Evolutionary conservation across 768 basidiomycete species (phyloP), one percentile per base, ranked within the genome.

Genomic region (Leccinum sublutescens): DNA sequence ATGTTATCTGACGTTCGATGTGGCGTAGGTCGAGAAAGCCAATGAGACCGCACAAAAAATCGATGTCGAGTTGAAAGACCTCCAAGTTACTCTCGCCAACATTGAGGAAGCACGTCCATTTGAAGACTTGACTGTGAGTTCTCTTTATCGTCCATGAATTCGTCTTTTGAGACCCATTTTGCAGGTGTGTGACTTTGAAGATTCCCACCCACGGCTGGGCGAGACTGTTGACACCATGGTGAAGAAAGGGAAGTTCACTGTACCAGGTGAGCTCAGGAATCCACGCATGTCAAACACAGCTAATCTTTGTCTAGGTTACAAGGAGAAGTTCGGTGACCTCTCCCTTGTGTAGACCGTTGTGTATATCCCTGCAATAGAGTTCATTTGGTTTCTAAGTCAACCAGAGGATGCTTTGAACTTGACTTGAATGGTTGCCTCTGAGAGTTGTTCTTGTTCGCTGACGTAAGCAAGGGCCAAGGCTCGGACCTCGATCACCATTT

Each of bases 221-320:
- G 87, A 97, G 76, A 86, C 90, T 47, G 92, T 97, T 60, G 93
- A 98, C 79, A 90, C 82, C 65, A 96, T 97, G 94, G 75, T 98
- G 63, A 87, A 89, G 85, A 95, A 98, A 80, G 95, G 95, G 76
- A 97, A 98, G 80, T 97, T 93, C 89, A 93, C 89, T 69, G 95
- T 98, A 59, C 96, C 96, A 69, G 95, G 95, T 88, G 72, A 55
- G 80, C 17, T 15, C 15, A 19, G 15, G 15, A 15, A 19, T 4
- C 2, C 15, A 15, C 29, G 1, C 43, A 17, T 23, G 23, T 17
- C 17, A 31, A 50, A 34, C 27, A 17, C 36, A 10, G n/a, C 62
- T 58, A 33, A 64, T 40, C 43, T 58, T 50, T 51, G 25, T 54
- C 34, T 67, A 90, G 88, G 90, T 38, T 92, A 92, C 85, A 88